Percentiles rank a stretch among this genome's conserved stretches.
Evolutionary conservation across 208 protist genomes (phyloP).

Genomic region (Leishmania mexicana): DNA sequence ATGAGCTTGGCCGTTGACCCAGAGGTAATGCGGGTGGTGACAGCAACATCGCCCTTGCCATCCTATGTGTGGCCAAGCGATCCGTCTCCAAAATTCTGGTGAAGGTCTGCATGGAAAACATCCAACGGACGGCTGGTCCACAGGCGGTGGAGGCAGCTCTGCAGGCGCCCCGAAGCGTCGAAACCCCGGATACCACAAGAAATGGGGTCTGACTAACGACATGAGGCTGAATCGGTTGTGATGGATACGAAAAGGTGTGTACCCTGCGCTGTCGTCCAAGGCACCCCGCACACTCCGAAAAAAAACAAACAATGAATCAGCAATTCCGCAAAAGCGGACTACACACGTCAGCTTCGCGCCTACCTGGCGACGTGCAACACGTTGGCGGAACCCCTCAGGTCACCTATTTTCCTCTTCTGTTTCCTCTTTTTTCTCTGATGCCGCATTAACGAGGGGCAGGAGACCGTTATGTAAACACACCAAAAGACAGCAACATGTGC

Average conservation of each 20-base stretch:
- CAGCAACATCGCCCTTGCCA: background rate
- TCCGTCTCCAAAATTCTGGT: background rate
- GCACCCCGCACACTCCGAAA: background rate
- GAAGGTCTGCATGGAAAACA: slow-evolving; percentile 5
- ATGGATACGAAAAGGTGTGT: background rate
- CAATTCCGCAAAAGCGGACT: background rate
- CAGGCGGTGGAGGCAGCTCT: background rate
- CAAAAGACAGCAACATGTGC: background rate
- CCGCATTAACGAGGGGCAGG: background rate
- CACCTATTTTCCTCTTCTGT: background rate
- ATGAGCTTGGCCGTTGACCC: background rate
- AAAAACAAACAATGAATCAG: background rate
- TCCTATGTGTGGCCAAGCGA: background rate
- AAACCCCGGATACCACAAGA: background rate
- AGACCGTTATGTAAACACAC: background rate
- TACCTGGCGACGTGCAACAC: background rate
- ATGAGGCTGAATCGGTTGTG: background rate
- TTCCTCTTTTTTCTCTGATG: background rate
- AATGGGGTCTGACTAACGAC: background rate
- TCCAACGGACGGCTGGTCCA: background rate
- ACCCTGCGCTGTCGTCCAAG: background rate
- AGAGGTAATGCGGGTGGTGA: slow-evolving; percentile 3
- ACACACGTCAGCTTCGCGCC: background rate
- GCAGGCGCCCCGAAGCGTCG: background rate
- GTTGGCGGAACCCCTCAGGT: background rate